Conservation (phyloP, 768 basidiomycete genomes). For the Brasilioporus rufonigricans region DNA sequence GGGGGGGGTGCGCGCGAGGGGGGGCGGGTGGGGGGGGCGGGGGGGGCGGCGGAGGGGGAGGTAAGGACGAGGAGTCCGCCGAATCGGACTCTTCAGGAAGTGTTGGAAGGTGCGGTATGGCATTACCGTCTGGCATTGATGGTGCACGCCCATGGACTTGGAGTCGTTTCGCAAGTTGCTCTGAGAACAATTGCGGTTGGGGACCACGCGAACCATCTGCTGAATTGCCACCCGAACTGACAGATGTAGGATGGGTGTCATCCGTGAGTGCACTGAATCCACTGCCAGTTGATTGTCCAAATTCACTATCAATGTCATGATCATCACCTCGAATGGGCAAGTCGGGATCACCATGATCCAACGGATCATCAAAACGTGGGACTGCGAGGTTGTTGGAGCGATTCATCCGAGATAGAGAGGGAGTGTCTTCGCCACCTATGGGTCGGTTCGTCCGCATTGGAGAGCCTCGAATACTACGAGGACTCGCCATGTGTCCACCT, state of each 20-base stretch:
- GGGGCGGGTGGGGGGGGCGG: too few species aligned
- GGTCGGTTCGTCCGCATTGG: constrained; percentile 52
- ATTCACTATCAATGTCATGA: constrained; percentile 57
- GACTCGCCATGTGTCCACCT: constrained; percentile 57
- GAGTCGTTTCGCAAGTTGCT: constrained; percentile 61
- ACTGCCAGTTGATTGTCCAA: constrained; percentile 45
- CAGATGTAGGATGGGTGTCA: constrained; percentile 56
- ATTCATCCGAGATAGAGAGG: constrained; percentile 38
- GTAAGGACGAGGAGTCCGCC: constrained; percentile 25
- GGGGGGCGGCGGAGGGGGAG: constrained; percentile 21
- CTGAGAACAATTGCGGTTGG: constrained; percentile 52
- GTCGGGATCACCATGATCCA: constrained; percentile 43
- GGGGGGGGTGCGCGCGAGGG: too few species aligned
- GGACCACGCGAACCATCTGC: constrained; percentile 34
- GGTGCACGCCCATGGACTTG: constrained; percentile 45
- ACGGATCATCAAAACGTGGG: constrained; percentile 42
- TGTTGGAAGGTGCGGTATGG: constrained; percentile 35
- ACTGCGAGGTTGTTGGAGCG: constrained; percentile 43
- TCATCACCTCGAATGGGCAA: constrained; percentile 41
- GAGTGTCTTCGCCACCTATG: constrained; percentile 36
- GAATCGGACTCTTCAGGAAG: constrained; percentile 40
- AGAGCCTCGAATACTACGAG: constrained; percentile 67
- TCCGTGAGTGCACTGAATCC: constrained; percentile 39
- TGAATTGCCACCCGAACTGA: constrained; percentile 44
- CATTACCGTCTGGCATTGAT: constrained; percentile 37